Evolutionary conservation across 2,329 filamentous ascomycete species (phyloP).

Genomic region (Calonectria hongkongensis): DNA sequence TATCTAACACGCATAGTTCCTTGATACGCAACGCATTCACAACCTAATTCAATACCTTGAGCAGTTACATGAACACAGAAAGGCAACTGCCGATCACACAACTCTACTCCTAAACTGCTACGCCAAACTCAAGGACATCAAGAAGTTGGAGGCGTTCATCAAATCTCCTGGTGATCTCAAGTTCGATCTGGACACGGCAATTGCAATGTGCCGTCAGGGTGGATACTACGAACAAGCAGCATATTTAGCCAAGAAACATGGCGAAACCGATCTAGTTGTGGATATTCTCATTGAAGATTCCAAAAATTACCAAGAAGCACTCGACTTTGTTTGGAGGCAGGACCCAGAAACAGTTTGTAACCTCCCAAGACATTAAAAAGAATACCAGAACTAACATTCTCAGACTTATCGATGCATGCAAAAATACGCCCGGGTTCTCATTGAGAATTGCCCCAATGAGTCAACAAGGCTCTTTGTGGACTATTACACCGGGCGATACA

Average conservation of each 20-base stretch:
- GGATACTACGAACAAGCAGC: slow-evolving; percentile 98
- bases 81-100: slow-evolving; percentile 95
- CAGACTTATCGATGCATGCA: slow-evolving; percentile 91
- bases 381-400: slow-evolving; percentile 55
- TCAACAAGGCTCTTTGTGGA: slow-evolving; percentile 93
- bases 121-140: slow-evolving; percentile 96
- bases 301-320: slow-evolving; percentile 89
- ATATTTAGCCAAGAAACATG: slow-evolving; percentile 94
- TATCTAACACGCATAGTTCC: slow-evolving; percentile 76
- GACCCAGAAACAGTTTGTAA: slow-evolving; percentile 82
- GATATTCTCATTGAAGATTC: slow-evolving; percentile 98
- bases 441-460: slow-evolving; percentile 88
- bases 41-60: slow-evolving; percentile 98
- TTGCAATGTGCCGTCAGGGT: slow-evolving; percentile 97
- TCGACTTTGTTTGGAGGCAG: slow-evolving; percentile 93
- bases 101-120: slow-evolving; percentile 97
- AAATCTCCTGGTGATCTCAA: slow-evolving; percentile 95
- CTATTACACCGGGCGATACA: slow-evolving; percentile 93
- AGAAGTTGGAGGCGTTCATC: slow-evolving; percentile 97
- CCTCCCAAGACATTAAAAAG: accelerated
- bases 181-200: slow-evolving; percentile 97
- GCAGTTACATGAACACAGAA: slow-evolving; percentile 94
- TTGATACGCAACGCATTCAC: slow-evolving; percentile 97
- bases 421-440: slow-evolving; percentile 94
- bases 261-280: slow-evolving; percentile 93